Base-by-base conservation (phyloP, 805 yeast genomes). In the Jamesozyma hellenica region DNA sequence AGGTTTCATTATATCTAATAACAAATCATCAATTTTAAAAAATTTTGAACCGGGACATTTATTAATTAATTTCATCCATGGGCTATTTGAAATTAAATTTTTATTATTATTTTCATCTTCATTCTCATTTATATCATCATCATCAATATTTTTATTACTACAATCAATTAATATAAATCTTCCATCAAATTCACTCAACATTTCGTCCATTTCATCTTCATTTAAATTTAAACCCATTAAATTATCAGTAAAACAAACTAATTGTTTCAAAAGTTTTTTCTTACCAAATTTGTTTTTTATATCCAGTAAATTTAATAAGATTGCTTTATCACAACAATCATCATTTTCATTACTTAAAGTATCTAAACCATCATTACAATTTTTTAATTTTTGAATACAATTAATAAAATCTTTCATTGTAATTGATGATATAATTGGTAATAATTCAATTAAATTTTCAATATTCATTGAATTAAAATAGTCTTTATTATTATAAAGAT, bases 181-280 rank as follows among this genome's bases (percentile, higher is more conserved):
- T 12, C 33, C 39, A 18, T 46, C 44, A 17, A 52, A 37, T 40
- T 54, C 57, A 5, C 51, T 49, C 30, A 35, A 43, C 25, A 56
- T 39, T 2, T 48, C 42, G 4, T 42, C 40, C 18, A 58, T 39
- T 34, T 60, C 60, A 9, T 51, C 54, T 4, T 46, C 53, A 4
- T 41, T 37, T 12, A 54, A 38, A 32, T 54, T 55, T 23, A 58
- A 44, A 3, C 51, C 53, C 18, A 48, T 39, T 17, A 50, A 35
- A 39, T 55, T 49, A 35, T 52, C 51, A 10, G 60, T 52, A 28
- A 58, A 51, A 13, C 58, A 46, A 19, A 58, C 43, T 19, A 55
- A 40, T 37, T 55, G 57, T 36, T 45, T 47, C 28, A 40, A 26
- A 35, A 54, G 35, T 32, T 55, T 58, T 14, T 56, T 49, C 18